These are phyloP conservation scores for Tulasnella sp. DNA, from an alignment of 768 basidiomycete genomes.

Conservation along the genomic window DNA sequence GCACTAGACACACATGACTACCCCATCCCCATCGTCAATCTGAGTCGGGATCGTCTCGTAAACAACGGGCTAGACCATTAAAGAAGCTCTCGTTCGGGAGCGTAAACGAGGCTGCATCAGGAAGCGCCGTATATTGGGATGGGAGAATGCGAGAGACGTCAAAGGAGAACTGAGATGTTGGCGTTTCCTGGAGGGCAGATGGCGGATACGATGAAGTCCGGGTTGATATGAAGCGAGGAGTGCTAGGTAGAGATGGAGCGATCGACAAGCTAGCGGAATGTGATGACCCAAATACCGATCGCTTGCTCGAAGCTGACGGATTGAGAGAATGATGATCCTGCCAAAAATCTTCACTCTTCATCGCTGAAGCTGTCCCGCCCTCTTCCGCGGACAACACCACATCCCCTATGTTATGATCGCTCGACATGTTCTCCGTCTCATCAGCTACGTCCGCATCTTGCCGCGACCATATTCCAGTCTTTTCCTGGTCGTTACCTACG, in stretches of 20 bases:
- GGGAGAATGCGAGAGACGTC: not conserved
- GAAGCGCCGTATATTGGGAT: not conserved
- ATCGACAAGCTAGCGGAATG: not conserved
- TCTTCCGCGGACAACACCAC: not conserved
- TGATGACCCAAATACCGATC: not conserved
- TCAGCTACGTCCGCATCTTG: too few relatives aligned
- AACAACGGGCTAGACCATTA: not conserved
- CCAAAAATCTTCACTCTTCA: not conserved
- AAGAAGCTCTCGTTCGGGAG: not conserved
- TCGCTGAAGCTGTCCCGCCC: not conserved
- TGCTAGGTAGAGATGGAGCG: not conserved
- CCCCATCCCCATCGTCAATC: too few relatives aligned
- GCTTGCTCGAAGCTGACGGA: not conserved
- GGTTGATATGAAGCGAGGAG: not conserved
- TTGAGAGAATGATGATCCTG: not conserved
- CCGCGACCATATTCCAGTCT: too few relatives aligned
- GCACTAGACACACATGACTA: too few relatives aligned
- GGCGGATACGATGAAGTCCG: not conserved
- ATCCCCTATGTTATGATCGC: too few relatives aligned
- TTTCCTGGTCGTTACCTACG: not conserved
- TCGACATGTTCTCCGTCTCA: too few relatives aligned
- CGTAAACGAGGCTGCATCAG: not conserved
- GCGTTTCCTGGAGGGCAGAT: not conserved
- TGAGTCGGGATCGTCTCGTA: too few relatives aligned
- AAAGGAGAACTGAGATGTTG: not conserved